Conservation (phyloP, 2,329 filamentous ascomycete genomes). For the Atkinsonella texensis region DNA sequence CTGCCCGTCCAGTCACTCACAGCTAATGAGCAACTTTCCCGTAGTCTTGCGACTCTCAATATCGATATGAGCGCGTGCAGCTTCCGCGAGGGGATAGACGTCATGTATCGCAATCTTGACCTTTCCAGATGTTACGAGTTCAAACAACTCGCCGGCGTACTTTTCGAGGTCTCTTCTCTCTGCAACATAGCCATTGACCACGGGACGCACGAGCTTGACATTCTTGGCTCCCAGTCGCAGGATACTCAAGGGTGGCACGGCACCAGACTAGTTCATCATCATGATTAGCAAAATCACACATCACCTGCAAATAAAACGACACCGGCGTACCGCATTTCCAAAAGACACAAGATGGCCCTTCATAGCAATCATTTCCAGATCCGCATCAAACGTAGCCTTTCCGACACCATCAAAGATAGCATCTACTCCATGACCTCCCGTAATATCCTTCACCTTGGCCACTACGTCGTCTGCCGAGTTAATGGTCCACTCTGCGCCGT, state of each 20-base stretch:
- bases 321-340: conserved; percentile 56
- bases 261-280: conserved; percentile 38
- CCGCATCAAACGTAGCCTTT: conserved; percentile 70
- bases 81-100: conserved; percentile 63
- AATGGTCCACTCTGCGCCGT: conserved; percentile 61
- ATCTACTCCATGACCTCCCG: conserved; percentile 57
- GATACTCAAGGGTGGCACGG: conserved; percentile 55
- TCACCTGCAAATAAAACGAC: not conserved
- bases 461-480: conserved; percentile 54
- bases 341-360: conserved; percentile 72
- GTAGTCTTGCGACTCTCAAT: conserved; percentile 72
- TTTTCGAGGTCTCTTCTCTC: conserved; percentile 58
- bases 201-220: conserved; percentile 62
- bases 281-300: conserved; percentile 6
- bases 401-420: conserved; percentile 83
- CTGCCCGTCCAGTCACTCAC: conserved; percentile 25
- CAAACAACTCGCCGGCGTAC: conserved; percentile 62
- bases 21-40: conserved; percentile 69
- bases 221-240: conserved; percentile 59
- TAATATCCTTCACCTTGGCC: conserved; percentile 53
- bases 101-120: conserved; percentile 65
- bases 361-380: conserved; percentile 58
- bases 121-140: conserved; percentile 55
- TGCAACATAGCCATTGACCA: conserved; percentile 56
- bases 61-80: conserved; percentile 60